These are phyloP conservation scores for Fistulifera solaris DNA, from an alignment of 108 stramenopile species.

Conservation along the genomic window DNA sequence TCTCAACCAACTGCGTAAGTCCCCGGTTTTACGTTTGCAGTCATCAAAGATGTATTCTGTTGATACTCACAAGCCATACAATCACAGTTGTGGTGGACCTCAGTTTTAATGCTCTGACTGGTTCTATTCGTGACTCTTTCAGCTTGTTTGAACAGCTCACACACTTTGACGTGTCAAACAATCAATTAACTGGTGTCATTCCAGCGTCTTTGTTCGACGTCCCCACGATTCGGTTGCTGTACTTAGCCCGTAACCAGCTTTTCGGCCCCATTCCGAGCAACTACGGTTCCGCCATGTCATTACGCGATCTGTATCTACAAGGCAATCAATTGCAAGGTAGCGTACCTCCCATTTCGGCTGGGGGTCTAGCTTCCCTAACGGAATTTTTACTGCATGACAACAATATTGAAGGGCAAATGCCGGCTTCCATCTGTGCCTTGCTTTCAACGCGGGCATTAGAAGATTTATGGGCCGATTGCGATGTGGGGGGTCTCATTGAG, in stretches of 20 bases:
- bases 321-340: conserved; percentile 50
- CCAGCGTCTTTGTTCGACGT: conserved; percentile 56
- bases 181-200: conserved; percentile 53
- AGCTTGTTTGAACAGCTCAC: conserved; percentile 36
- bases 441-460: conserved; percentile 18
- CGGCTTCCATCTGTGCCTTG: conserved; percentile 26
- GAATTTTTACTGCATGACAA: conserved; percentile 40
- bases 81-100: conserved; percentile 32
- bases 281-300: conserved; percentile 14
- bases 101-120: conserved; percentile 57
- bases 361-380: conserved; percentile 16
- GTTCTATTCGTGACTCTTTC: conserved; percentile 46
- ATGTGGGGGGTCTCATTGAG: conserved; percentile 1
- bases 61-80: conserved; percentile 2
- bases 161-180: conserved; percentile 55
- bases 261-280: conserved; percentile 59
- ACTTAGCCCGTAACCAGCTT: conserved; percentile 62
- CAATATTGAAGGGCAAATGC: conserved; percentile 31
- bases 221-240: conserved; percentile 43
- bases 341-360: conserved; percentile 20
- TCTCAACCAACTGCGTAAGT: conserved; percentile 17
- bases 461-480: conserved; percentile 38
- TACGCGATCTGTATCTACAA: conserved; percentile 43
- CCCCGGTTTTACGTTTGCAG: no score
- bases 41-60: no score